Conservation (phyloP, 768 basidiomycete species). For the Lactarius tabidus region DNA sequence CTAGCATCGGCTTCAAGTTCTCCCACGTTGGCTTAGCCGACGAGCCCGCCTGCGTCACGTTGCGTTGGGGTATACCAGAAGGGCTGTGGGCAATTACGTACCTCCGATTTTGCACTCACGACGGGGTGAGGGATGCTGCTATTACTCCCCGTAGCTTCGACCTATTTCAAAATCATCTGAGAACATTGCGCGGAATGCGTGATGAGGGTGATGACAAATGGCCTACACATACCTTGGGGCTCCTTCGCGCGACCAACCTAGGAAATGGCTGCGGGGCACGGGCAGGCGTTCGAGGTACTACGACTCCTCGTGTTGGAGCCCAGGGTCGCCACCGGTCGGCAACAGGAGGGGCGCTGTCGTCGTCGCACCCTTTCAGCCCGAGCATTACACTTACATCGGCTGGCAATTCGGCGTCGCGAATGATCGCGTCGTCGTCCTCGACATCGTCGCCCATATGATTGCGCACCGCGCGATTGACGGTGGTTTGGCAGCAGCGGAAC, state of each 20-base stretch:
- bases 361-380: not conserved
- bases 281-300: not conserved
- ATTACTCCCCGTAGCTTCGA: not conserved
- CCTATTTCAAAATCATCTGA: not conserved
- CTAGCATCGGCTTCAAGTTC: not conserved
- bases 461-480: not conserved
- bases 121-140: not conserved
- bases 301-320: not conserved
- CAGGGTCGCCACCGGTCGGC: not conserved
- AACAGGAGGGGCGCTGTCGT: not conserved
- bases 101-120: not conserved
- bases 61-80: not conserved
- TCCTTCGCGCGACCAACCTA: not conserved
- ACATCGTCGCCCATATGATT: not conserved
- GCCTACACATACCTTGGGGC: not conserved
- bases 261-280: not conserved
- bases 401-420: not conserved
- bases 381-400: not conserved
- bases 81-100: not conserved
- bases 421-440: not conserved
- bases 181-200: not conserved
- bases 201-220: not conserved
- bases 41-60: not conserved
- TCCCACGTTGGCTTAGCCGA: not conserved
- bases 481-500: not conserved